Conservation (phyloP, 768 basidiomycete species). For the Hypsizygus marmoreus region DNA sequence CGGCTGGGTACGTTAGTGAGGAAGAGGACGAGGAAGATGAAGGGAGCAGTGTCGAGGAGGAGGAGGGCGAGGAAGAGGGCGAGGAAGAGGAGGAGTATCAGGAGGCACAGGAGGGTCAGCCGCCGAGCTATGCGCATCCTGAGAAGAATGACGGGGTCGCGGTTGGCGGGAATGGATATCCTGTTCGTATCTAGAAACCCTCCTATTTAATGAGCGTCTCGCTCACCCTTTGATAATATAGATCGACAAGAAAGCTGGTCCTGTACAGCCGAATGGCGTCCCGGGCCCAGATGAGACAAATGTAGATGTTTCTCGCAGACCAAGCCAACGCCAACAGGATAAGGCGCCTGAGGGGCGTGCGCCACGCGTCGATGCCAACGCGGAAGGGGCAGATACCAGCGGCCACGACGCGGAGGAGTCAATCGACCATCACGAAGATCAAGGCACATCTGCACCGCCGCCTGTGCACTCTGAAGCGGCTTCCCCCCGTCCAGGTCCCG, state of each 20-base stretch:
- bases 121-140: constrained; percentile 63
- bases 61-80: constrained; percentile 46
- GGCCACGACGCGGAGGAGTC: background rate
- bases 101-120: constrained; percentile 52
- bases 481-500: constrained; percentile 28
- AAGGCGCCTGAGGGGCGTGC: constrained; percentile 67
- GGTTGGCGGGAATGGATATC: constrained; percentile 56
- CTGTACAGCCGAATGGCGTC: constrained; percentile 7
- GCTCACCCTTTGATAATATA: constrained; percentile 11
- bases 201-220: background rate
- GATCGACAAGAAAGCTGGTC: constrained; percentile 38
- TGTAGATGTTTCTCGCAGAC: constrained; percentile 38
- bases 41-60: constrained; percentile 59
- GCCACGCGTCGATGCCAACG: constrained; percentile 28
- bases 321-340: constrained; percentile 67
- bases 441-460: too few relatives aligned
- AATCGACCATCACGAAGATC: too few relatives aligned
- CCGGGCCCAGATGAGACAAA: constrained; percentile 22
- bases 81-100: constrained; percentile 47
- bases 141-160: constrained; percentile 42
- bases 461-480: too few relatives aligned
- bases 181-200: constrained; percentile 44
- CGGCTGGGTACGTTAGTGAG: constrained; percentile 86
- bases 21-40: constrained; percentile 69
- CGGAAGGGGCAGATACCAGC: background rate